These are phyloP conservation scores for Candida ortonii DNA, from an alignment of 805 yeast species.

Conservation along the genomic window DNA sequence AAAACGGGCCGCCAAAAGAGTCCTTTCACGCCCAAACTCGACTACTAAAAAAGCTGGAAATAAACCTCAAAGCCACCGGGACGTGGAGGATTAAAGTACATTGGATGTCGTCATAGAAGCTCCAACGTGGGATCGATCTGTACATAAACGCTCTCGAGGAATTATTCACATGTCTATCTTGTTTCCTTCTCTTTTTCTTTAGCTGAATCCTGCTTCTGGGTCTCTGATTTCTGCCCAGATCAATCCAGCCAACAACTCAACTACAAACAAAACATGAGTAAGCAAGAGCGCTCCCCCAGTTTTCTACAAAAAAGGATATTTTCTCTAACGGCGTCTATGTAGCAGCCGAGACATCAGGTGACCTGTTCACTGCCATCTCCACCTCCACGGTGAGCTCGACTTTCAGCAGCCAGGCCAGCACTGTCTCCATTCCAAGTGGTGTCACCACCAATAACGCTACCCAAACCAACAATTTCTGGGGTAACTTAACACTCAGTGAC, in stretches of 20 bases:
- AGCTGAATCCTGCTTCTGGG: slow-evolving; percentile 1
- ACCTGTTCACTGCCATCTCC: slow-evolving; percentile 43
- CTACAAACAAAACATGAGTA: slow-evolving; percentile 7
- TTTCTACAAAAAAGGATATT: background rate
- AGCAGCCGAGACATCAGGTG: slow-evolving; percentile 30
- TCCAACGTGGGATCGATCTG: too few species aligned
- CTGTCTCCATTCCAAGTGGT: slow-evolving; percentile 25
- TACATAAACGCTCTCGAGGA: too few species aligned
- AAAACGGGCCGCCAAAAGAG: slow-evolving; percentile 3
- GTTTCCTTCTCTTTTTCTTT: slow-evolving; percentile 1
- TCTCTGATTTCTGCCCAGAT: slow-evolving; percentile 7
- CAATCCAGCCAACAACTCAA: slow-evolving; percentile 4
- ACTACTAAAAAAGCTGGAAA: too few species aligned
- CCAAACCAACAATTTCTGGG: slow-evolving; percentile 74
- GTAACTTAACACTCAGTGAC: slow-evolving; percentile 60
- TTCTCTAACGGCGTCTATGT: too few species aligned
- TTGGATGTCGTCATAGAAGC: too few species aligned
- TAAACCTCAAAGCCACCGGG: too few species aligned
- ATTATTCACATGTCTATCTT: background rate
- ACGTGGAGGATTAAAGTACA: too few species aligned
- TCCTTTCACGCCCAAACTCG: slow-evolving; percentile 16
- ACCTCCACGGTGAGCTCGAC: slow-evolving; percentile 41
- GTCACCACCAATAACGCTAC: slow-evolving; percentile 32
- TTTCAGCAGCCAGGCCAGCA: slow-evolving; percentile 34
- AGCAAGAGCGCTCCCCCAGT: background rate